Conservation (phyloP, 1,139 yeast species). For the Yamadazyma triangularis region DNA sequence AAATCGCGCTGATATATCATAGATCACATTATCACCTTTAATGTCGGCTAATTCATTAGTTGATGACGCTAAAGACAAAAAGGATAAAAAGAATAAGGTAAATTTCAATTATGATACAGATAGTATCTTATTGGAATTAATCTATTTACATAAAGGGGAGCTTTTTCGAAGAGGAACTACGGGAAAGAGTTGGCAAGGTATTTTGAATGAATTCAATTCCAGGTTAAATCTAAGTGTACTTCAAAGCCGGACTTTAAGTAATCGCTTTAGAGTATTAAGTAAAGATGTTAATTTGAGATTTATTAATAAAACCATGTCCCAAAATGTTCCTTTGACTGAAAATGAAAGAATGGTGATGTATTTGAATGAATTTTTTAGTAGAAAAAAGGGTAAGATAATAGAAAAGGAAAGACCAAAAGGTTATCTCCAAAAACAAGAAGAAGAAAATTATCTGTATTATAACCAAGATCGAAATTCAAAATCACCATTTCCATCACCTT, state of each 20-base stretch:
- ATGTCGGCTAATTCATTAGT: too few species aligned
- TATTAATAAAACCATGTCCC: slow-evolving; percentile 11
- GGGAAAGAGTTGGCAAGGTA: slow-evolving; percentile 25
- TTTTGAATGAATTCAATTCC: slow-evolving; percentile 21
- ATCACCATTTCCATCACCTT: too few species aligned
- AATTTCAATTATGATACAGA: slow-evolving; percentile 26
- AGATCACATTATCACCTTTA: too few species aligned
- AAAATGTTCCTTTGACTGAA: slow-evolving; percentile 18
- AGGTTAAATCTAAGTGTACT: slow-evolving; percentile 16
- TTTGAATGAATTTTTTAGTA: slow-evolving; percentile 14
- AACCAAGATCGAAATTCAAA: too few species aligned
- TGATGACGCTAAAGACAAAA: too few species aligned
- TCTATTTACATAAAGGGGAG: slow-evolving; percentile 17
- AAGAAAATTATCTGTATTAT: too few species aligned
- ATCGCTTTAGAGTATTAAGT: slow-evolving; percentile 21
- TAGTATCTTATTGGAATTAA: slow-evolving; percentile 17
- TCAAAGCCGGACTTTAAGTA: slow-evolving; percentile 28
- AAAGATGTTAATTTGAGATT: slow-evolving; percentile 21
- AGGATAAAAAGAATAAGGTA: neutral
- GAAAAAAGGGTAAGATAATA: slow-evolving; percentile 9
- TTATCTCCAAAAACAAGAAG: too few species aligned
- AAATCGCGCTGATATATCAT: too few species aligned
- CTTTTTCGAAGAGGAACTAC: slow-evolving; percentile 27
- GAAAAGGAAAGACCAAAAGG: slow-evolving; percentile 12
- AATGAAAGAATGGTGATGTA: slow-evolving; percentile 21